Evolutionary conservation across 306 rosid species (phyloP).

Genomic region (Rosa chinensis): DNA sequence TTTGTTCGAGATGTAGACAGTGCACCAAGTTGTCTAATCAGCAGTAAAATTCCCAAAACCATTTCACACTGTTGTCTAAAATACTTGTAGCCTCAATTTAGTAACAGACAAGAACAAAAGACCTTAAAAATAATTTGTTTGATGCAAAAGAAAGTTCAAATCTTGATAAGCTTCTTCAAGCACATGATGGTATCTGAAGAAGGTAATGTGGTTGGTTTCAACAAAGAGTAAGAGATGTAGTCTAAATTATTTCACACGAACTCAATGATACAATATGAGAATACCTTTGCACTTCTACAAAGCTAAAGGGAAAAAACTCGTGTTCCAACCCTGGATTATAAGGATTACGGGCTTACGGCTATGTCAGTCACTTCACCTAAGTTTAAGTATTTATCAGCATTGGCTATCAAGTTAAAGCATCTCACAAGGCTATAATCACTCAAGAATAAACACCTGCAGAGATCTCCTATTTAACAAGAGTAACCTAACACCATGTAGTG

Average conservation of each 20-base stretch:
- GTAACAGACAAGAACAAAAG: not conserved
- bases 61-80: not conserved
- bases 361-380: not conserved
- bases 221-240: not conserved
- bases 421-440: not conserved
- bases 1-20: not conserved
- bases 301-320: not conserved
- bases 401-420: constrained; percentile 2
- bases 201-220: not conserved
- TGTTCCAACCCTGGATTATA: not conserved
- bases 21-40: not conserved
- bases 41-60: not conserved
- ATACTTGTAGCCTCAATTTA: not conserved
- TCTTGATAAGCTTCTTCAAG: not conserved
- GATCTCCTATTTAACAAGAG: not conserved
- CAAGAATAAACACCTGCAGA: not conserved
- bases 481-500: not conserved
- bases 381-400: constrained; percentile 1
- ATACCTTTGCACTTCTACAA: not conserved
- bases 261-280: not conserved
- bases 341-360: not conserved
- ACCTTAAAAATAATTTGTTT: no score
- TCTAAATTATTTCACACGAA: not conserved
- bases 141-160: not conserved
- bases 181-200: not conserved